A percentile compares a stretch with the other conserved stretches of the same genome.
phyloP scores from a whole-genome alignment of 345 rosid genomes.

The Arabidopsis arenosa region DNA sequence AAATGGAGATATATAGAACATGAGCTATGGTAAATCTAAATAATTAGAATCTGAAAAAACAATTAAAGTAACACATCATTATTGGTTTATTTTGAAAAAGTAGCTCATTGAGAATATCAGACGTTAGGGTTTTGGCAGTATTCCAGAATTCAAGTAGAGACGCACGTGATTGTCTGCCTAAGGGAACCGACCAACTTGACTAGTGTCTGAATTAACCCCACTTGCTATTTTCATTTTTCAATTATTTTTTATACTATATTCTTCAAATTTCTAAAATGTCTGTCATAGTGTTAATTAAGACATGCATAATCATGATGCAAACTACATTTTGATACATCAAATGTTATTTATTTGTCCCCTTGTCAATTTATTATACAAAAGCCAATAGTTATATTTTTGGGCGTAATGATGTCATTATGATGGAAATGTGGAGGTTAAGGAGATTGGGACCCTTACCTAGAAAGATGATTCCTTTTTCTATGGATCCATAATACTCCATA shows the following conservation, averaged over 20 bases:
- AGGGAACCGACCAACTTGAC: constrained; percentile 43
- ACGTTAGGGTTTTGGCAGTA: constrained; percentile 33
- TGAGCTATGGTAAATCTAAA: background rate
- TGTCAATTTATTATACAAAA: constrained; percentile 13
- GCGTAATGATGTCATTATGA: constrained; percentile 31
- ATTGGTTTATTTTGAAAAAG: background rate
- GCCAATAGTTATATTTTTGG: background rate
- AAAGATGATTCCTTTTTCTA: constrained; percentile 31
- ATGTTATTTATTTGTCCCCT: constrained; percentile 9
- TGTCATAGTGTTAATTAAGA: constrained; percentile 6
- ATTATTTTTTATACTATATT: background rate
- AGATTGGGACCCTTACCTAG: constrained; percentile 14
- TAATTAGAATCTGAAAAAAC: background rate
- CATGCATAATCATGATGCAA: background rate
- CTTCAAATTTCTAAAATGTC: constrained; percentile 4
- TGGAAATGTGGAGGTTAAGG: background rate
- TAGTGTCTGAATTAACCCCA: constrained; percentile 35
- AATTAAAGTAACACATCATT: background rate
- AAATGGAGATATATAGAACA: background rate
- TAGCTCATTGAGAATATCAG: constrained; percentile 24
- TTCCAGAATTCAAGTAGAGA: constrained; percentile 31
- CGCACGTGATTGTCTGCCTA: constrained; percentile 44
- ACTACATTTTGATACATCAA: constrained; percentile 21
- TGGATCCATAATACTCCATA: background rate
- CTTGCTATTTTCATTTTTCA: constrained; percentile 31